Evolutionary conservation across 129 eudicot species (phyloP), one percentile per base, ranked within the genome.

Genomic region (Ambrosia artemisiifolia): DNA sequence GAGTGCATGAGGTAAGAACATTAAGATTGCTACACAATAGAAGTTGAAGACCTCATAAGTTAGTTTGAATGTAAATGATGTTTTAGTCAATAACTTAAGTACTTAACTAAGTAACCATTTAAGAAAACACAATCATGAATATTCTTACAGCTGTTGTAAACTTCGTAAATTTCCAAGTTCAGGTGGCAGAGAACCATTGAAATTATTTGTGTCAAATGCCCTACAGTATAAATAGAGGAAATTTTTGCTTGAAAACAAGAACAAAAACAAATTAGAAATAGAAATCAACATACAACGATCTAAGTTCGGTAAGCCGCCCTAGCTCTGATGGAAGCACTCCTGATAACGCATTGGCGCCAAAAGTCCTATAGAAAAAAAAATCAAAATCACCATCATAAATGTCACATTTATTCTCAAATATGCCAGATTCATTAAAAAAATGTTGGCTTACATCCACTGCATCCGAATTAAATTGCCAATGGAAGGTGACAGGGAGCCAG

Each of bases 331-430:
- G 95, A 38, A 92, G 59, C 73, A 32, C 71, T 67, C 96, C 96
- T 5, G 93, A 88, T 42, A 92, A 80, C 5, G 96, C 88, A 82
- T 92, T 92, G 20, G 74, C 76, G 67, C 96, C 85, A 11, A 92
- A 0, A 62, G 51, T 66, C 83, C 98, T 89, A 57, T 3, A 44
- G 6, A 65, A 13, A 30, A 65, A 13, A 30, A 42, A 44, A 33
- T 46, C 28, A 48, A 40, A 24, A 16, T 43, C 13, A 62, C 5
- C 14, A 1, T 67, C 43, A 47, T 13, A 40, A 7, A 56, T 42
- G 7, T 20, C 55, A 42, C 65, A 60, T 44, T 12, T 48, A 35
- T 61, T 73, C 33, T 33, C 12, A 57, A 56, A 33, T 3, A 38
- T 50, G 19, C 17, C 28, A 69, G 33, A 18, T 20, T 16, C 43